Evolutionary conservation across 2,329 filamentous ascomycete species (phyloP).

Genomic region (Lecanicillium sp.): DNA sequence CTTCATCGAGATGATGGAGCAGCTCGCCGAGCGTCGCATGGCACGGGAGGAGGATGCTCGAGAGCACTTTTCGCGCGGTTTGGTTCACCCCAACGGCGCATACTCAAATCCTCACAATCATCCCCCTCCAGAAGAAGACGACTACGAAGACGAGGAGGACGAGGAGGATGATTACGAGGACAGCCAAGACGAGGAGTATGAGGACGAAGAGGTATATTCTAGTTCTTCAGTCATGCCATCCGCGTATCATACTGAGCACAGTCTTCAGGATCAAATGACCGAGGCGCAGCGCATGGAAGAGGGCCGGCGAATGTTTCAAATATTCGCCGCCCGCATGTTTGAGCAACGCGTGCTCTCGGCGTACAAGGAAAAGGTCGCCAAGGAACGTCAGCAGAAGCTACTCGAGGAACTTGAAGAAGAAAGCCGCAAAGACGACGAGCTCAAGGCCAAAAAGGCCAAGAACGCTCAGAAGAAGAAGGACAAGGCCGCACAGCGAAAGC

Average conservation of each 20-base stretch:
- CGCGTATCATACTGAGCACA: slow-evolving; percentile 38
- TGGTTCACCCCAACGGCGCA: slow-evolving; percentile 55
- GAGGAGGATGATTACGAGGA: slow-evolving; percentile 50
- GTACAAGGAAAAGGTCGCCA: slow-evolving; percentile 95
- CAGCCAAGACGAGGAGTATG: slow-evolving; percentile 56
- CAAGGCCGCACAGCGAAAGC: slow-evolving; percentile 83
- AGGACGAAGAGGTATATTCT: slow-evolving; percentile 69
- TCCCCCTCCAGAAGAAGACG: slow-evolving; percentile 69
- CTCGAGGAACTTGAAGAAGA: slow-evolving; percentile 90
- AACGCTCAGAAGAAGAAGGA: slow-evolving; percentile 95
- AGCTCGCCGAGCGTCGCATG: slow-evolving; percentile 95
- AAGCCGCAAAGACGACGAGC: slow-evolving; percentile 64
- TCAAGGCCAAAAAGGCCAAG: slow-evolving; percentile 87
- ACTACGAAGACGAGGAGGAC: slow-evolving; percentile 61
- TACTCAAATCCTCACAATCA: slow-evolving; percentile 60
- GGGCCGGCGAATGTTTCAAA: slow-evolving; percentile 97
- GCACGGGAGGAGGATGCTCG: slow-evolving; percentile 84
- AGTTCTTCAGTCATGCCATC: slow-evolving; percentile 34
- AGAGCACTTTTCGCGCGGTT: slow-evolving; percentile 55
- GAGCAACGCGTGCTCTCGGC: slow-evolving; percentile 93
- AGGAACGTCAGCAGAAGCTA: slow-evolving; percentile 84
- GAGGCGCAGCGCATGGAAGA: slow-evolving; percentile 99
- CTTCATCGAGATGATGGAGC: slow-evolving; percentile 99
- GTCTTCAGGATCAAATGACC: slow-evolving; percentile 81
- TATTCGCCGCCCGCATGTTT: slow-evolving; percentile 98